Base-by-base conservation (phyloP, 345 rosid genomes). In the Lepidium africanum region DNA sequence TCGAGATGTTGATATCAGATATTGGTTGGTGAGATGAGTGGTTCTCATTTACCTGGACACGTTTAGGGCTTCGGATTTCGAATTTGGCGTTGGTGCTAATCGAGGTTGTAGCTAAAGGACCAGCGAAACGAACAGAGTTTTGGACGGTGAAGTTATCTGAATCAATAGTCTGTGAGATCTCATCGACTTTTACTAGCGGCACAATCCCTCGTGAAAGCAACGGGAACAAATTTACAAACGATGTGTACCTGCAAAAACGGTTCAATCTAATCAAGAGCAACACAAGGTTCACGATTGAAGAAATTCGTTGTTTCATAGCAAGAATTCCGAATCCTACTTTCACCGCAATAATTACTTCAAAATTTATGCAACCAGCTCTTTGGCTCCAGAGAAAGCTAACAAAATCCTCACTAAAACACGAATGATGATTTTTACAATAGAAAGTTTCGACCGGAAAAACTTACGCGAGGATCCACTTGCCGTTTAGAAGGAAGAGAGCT, bases 391-490 rank as follows among this genome's bases (percentile, higher is more conserved):
- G 30, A 47, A 37, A 49, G 8, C 19, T 33, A 35, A 41, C 50
- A 51, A 40, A 27, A 38, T 65, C 50, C 23, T n/a, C 21, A n/a
- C 37, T 21, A 37, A 39, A 43, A 21, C n/a, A 51, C 30, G 27
- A 47, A 19, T 16, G 40, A 32, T 15, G 60, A 14, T 19, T 10
- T 46, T 21, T 27, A 37, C 48, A 14, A 4, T 9, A 37, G 0
- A 10, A 25, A 38, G 69, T 65, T 39, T 27, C 3, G 11, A 39
- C 6, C 19, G 39, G 54, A 23, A 32, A 39, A 39, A 65, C 91
- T 80, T 84, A 92, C 98, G 81, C 87, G 41, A 92, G 96, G 76
- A 90, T 82, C 98, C 98, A 90, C 74, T 92, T 92, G 59, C 93
- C 98, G 62, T 92, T 85, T 79, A 92, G 91, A 54, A 83, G 81